Percentiles rank a stretch among this genome's conserved stretches.
phyloP scores from a whole-genome alignment of 768 basidiomycete genomes.

The Galerina marginata region DNA sequence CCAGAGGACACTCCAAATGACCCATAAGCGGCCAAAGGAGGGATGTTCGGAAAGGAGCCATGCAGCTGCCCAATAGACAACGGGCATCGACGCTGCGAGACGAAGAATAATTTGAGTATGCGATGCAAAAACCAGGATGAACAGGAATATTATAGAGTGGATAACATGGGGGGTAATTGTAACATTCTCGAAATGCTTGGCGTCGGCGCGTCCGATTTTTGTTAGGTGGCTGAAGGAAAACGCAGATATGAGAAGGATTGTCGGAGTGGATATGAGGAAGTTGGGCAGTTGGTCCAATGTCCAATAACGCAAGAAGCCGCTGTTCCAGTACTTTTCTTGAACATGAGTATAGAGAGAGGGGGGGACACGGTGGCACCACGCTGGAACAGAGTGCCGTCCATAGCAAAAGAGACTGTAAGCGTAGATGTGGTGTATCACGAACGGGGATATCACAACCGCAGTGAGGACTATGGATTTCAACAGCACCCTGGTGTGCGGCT shows the following conservation, averaged over 20 bases:
- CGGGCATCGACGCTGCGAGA: conserved; percentile 74
- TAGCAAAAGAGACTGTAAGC: conserved; percentile 76
- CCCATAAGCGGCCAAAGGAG: conserved; percentile 62
- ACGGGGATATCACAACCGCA: conserved; percentile 62
- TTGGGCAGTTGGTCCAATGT: conserved; percentile 83
- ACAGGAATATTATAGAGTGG: conserved; percentile 67
- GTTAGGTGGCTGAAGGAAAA: conserved; percentile 44
- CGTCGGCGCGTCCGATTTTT: conserved; percentile 2
- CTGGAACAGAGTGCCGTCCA: conserved; percentile 17
- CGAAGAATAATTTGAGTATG: conserved; percentile 91
- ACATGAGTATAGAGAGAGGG: conserved; percentile 85
- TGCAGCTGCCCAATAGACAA: conserved; percentile 87
- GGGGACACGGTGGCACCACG: conserved; percentile 68
- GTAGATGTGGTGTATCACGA: conserved; percentile 69
- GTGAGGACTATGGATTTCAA: conserved; percentile 47
- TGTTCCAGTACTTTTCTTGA: conserved; percentile 86
- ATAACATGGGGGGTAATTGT: conserved; percentile 74
- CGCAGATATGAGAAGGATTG: conserved; percentile 56
- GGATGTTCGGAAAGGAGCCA: conserved; percentile 59
- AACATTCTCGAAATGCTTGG: conserved; percentile 10
- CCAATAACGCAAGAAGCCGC: conserved; percentile 90
- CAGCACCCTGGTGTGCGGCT: conserved; percentile 41
- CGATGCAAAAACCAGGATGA: conserved; percentile 74
- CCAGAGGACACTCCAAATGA: conserved; percentile 83
- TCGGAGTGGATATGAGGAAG: conserved; percentile 79